Evolutionary conservation across 148 eudicot species (phyloP), one percentile per base, ranked within the genome.

Genomic region (Fagopyrum tataricum): DNA sequence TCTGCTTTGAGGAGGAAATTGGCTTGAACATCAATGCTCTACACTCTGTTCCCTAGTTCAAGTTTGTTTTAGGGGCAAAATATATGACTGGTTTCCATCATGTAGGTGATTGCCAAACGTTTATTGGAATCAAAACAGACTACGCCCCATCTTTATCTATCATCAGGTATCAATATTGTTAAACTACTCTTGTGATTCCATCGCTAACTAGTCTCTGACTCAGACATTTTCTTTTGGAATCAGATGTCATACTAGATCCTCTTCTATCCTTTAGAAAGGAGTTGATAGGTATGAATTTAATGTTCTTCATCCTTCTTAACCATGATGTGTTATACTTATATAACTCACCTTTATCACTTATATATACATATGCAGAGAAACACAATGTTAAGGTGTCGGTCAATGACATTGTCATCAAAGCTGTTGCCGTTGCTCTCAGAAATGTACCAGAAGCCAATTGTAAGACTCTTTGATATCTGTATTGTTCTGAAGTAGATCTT

Each of bases 381-480:
- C 89, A 88, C 76, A 85, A 85, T 78, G 83, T 91, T 66, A 95
- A 95, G 92, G 97, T 95, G 72, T 91, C 99, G 7, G 99, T 95
- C 76, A 95, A 95, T 82, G 99, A 95, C 77, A 88, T 95, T 75
- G 90, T 95, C 78, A 91, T 95, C 79, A 95, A 95, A 83, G 97
- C 96, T 78, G 99, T 95, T 81, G 99, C 98, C 74, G 76, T 81
- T 48, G 97, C 99, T 39, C 79, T 95, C 75, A 89, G 87, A 74
- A 95, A 87, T 78, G 96, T 95, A 58, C 94, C 96, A 44, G 87
- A 86, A 72, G 97, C 99, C 72, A 95, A 95, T 84, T 97, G 99
- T 95, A 85, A 82, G 82, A 75, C 40, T 12, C 62, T 76, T 44
- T 70, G 43, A 26, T 5, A 46, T 10, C 24, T 10, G 9, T 21